Evolutionary conservation across 208 protist genomes (phyloP).

Genomic region (Endotrypanum monterogeii): DNA sequence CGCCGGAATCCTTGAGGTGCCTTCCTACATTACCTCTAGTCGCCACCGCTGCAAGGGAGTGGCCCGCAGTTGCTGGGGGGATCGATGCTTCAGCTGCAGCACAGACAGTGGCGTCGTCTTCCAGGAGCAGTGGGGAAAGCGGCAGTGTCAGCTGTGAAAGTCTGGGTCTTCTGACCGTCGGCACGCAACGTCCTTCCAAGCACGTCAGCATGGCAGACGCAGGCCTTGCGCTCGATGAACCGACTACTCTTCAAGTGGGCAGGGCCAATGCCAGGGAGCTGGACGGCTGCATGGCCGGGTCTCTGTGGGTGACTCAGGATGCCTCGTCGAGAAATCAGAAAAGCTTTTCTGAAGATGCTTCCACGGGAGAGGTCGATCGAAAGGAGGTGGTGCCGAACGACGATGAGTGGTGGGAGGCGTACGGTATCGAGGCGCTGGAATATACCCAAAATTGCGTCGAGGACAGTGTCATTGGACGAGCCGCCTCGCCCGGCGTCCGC

Average conservation of each 20-base stretch:
- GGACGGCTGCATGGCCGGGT: neutral
- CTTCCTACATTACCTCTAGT: too few relatives aligned
- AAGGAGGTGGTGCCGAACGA: neutral
- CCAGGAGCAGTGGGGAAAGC: neutral
- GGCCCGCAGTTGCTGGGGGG: neutral
- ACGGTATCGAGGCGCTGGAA: conserved; percentile 40
- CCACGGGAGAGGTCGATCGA: neutral
- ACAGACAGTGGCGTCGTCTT: neutral
- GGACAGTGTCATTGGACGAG: neutral
- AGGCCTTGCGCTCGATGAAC: too few relatives aligned
- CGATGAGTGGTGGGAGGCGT: conserved; percentile 35
- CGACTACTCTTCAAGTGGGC: neutral
- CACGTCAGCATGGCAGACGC: neutral
- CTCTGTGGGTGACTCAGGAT: conserved; percentile 2
- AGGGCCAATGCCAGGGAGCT: neutral
- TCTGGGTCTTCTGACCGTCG: conserved; percentile 15
- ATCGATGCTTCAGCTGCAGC: neutral
- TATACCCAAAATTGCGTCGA: conserved; percentile 26
- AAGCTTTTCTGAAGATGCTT: neutral
- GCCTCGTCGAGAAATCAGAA: neutral
- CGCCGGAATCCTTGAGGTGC: neutral
- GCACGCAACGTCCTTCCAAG: conserved; percentile 1
- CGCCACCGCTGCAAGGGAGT: neutral
- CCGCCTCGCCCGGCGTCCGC: neutral
- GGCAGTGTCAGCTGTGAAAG: conserved; percentile 5